A percentile compares a stretch with the other conserved stretches of the same genome.
These are phyloP conservation scores for Cryphonectria carpinicola DNA, from an alignment of 2,329 filamentous ascomycete genomes.

Conservation along the genomic window DNA sequence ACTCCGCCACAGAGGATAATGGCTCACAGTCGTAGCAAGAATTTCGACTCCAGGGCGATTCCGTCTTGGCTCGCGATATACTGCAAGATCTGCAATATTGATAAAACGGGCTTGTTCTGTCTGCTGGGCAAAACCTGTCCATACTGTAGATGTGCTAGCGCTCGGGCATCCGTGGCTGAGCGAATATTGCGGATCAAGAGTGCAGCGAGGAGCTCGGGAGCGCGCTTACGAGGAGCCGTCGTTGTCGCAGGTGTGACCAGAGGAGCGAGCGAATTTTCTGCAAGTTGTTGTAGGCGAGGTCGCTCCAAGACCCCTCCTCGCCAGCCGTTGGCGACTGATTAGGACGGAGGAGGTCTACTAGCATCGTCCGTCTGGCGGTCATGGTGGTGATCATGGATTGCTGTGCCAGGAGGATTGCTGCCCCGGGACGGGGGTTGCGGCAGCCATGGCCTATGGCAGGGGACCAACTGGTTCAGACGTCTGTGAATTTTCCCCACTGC, in stretches of 20 bases:
- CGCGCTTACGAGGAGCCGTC: background rate
- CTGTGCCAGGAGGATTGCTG: background rate
- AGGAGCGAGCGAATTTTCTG: background rate
- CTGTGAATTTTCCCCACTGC: background rate
- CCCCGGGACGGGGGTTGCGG: background rate
- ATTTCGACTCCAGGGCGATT: background rate
- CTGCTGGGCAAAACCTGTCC: background rate
- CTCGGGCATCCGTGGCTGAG: background rate
- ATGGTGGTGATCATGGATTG: background rate
- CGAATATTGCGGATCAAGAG: constrained; percentile 1
- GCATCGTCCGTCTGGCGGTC: background rate
- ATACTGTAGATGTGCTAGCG: background rate
- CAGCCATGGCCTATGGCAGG: background rate
- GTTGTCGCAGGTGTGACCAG: background rate
- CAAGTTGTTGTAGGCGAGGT: background rate
- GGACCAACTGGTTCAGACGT: background rate
- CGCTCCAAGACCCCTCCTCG: too few species aligned
- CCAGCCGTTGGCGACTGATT: background rate
- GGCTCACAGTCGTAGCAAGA: background rate
- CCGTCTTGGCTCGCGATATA: background rate
- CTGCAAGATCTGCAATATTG: background rate
- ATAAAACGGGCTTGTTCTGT: background rate
- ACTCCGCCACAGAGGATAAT: background rate
- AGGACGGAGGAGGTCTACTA: background rate
- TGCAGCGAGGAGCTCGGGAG: background rate